Evolutionary conservation across 2,329 filamentous ascomycete genomes (phyloP), one percentile per base, ranked within the genome.

Genomic region (Coleophoma eucalyptorum): DNA sequence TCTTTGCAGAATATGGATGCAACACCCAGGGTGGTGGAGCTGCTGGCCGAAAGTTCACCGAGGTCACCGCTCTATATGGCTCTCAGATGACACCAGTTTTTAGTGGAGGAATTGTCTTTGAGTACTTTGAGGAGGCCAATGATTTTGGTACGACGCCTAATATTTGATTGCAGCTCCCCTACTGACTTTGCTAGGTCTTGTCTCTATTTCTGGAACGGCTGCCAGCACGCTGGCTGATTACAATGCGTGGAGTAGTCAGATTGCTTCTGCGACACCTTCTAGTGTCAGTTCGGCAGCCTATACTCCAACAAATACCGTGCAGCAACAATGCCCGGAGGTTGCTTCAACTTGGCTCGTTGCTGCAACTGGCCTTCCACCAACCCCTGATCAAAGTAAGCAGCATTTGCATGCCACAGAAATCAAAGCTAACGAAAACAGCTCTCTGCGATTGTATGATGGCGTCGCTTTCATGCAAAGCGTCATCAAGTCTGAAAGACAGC

Each of bases 1-100:
- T 99, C 85, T 96, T 97, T 69, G 93, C 94, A 57, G 93, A 99
- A 74, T 99, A 99, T 67, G 93, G 93, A 61, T 99, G 93, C 84
- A 97, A 95, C 74, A 77, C 78, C 72, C 65, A 69, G 41, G 51
- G 44, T 32, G 65, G 69, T 51, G 80, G 80, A 53, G 55, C 59
- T 37, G 59, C 56, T 34, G 49, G 49, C 12, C 89, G 94, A 72
- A 80, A 80, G 54, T 99, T 95, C 75, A 81, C 87, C 55, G 94
- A 99, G 69, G 91, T 95, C 45, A 77, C 72, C 40, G 85, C 87
- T 50, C 82, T 99, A 6, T 99, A 89, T 74, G 83, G 85, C 45
- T 67, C 77, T 52, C 65, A 90, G 53, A 97, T 99, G 94, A 87
- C 83, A 19, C 70, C 72, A 6, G 89, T 96, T 65, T 93, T 94